Conservation (phyloP, 768 basidiomycete genomes). For the Rhodocollybia butyracea region DNA sequence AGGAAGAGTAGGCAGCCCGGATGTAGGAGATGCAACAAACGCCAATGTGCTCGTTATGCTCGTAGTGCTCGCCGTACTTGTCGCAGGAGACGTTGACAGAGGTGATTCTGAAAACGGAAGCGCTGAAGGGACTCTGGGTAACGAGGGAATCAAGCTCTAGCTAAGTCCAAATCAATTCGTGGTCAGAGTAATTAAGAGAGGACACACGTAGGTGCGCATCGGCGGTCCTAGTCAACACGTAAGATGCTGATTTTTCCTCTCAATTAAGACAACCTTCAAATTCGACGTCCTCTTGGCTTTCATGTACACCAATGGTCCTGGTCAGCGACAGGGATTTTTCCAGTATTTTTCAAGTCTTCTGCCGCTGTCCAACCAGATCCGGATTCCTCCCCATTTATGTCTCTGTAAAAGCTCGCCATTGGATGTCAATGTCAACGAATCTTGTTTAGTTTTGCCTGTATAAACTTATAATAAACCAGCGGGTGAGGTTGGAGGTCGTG, state of each 20-base stretch:
- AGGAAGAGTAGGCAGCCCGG: slow-evolving; percentile 20
- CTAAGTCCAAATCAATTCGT: neutral
- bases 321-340: slow-evolving; percentile 67
- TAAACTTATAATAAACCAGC: slow-evolving; percentile 40
- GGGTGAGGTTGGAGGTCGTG: slow-evolving; percentile 81
- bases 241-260: slow-evolving; percentile 29
- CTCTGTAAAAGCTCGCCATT: slow-evolving; percentile 33
- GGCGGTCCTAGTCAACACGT: neutral
- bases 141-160: slow-evolving; percentile 31
- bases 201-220: slow-evolving; percentile 6
- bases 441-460: slow-evolving; percentile 31
- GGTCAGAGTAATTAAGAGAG: neutral
- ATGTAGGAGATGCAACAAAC: slow-evolving; percentile 2
- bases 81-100: slow-evolving; percentile 19
- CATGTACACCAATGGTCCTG: slow-evolving; percentile 53
- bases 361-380: slow-evolving; percentile 49
- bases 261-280: slow-evolving; percentile 27
- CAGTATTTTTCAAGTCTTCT: slow-evolving; percentile 48
- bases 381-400: slow-evolving; percentile 56
- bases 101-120: slow-evolving; percentile 50
- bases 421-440: neutral
- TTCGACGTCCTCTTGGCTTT: slow-evolving; percentile 24
- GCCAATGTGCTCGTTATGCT: neutral
- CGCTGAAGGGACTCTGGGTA: slow-evolving; percentile 39
- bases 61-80: slow-evolving; percentile 15